Conservation (phyloP, 2,329 filamentous ascomycete species). For the Davidsoniella eucalypti region DNA sequence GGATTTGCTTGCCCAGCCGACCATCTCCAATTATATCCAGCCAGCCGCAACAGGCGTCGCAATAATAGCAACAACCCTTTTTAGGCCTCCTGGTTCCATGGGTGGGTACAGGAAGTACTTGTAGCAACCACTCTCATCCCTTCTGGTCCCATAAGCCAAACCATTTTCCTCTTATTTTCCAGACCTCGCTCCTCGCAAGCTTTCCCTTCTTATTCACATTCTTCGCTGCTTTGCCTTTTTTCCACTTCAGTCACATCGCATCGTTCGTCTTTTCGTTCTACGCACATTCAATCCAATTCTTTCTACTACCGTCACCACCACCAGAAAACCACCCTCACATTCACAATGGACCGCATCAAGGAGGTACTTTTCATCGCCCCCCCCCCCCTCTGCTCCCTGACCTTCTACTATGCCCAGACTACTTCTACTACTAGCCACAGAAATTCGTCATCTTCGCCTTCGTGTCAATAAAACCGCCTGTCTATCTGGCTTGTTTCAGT, state of each 20-base stretch:
- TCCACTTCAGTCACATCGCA: conserved; percentile 3
- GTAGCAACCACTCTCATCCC: no score
- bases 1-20: background rate
- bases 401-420: background rate
- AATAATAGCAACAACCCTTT: conserved; percentile 1
- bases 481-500: background rate
- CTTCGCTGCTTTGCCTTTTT: conserved; percentile 2
- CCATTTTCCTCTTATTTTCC: conserved; percentile 8
- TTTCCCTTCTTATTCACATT: background rate
- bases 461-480: background rate
- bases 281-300: conserved; percentile 5
- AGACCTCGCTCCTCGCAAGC: background rate
- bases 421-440: background rate
- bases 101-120: no score
- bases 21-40: conserved; percentile 5
- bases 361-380: conserved; percentile 41
- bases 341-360: conserved; percentile 70
- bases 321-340: conserved; percentile 1
- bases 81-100: background rate
- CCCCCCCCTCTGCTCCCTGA: background rate
- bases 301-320: conserved; percentile 13
- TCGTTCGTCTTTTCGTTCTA: conserved; percentile 5
- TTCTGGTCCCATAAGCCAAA: conserved; percentile 4
- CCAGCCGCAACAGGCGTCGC: background rate
- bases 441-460: no score